phyloP scores from a whole-genome alignment of 2,329 filamentous ascomycete genomes.

The Epichloe festucae region DNA sequence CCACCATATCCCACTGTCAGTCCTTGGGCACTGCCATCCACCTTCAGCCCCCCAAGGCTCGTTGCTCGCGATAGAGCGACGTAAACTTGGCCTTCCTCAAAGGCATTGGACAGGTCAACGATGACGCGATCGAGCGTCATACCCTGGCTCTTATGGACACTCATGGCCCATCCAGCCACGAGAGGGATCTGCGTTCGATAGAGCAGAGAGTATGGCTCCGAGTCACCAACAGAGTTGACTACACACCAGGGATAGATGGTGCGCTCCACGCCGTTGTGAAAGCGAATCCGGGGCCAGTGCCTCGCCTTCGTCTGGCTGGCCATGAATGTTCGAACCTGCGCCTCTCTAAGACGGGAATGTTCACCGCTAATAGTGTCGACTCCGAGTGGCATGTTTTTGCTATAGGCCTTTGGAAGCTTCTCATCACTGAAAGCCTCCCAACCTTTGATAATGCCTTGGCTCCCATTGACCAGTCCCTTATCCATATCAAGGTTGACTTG shows the following conservation, averaged over 20 bases:
- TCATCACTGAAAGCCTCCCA: slow-evolving; percentile 6
- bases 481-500: slow-evolving; percentile 11
- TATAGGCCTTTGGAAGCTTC: not conserved
- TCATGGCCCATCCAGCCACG: slow-evolving; percentile 47
- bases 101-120: slow-evolving; percentile 38
- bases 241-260: slow-evolving; percentile 40
- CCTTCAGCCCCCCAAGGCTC: slow-evolving; percentile 8
- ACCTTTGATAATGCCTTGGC: slow-evolving; percentile 13
- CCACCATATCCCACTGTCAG: not conserved
- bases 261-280: slow-evolving; percentile 30
- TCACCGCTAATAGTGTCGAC: not conserved
- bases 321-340: slow-evolving; percentile 3
- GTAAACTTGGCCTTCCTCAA: slow-evolving; percentile 47
- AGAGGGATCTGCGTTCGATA: slow-evolving; percentile 50
- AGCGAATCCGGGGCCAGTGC: slow-evolving; percentile 26
- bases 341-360: not conserved
- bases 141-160: slow-evolving; percentile 49
- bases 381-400: not conserved
- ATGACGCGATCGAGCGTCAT: slow-evolving; percentile 47
- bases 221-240: slow-evolving; percentile 31
- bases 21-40: slow-evolving; percentile 4
- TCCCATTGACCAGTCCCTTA: slow-evolving; percentile 12
- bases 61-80: slow-evolving; percentile 25
- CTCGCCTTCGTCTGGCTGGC: not conserved
- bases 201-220: slow-evolving; percentile 32